A percentile compares a stretch with the other conserved stretches of the same genome.
Conservation (phyloP, 768 basidiomycete genomes). For the Boletus barrowsii region DNA sequence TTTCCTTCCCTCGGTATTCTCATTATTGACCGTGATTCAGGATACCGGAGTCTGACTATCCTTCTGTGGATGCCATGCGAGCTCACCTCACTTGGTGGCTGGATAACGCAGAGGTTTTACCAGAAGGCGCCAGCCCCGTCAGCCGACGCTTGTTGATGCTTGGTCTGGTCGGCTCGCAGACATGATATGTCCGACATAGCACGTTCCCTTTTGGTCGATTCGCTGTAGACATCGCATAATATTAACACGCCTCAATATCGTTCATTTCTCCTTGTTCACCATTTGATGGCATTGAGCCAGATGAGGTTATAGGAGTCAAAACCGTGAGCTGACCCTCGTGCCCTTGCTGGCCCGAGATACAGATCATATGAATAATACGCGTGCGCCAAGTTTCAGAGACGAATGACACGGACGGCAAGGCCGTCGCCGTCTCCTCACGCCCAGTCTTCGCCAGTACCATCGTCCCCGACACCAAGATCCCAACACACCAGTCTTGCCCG, state of each 20-base stretch:
- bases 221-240: constrained; percentile 11
- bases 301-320: neutral
- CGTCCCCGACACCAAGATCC: neutral
- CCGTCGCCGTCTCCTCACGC: too few relatives aligned
- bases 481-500: constrained; percentile 7
- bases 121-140: constrained; percentile 36
- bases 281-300: neutral
- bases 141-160: constrained; percentile 53
- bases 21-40: constrained; percentile 31
- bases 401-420: too few relatives aligned
- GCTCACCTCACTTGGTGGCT: constrained; percentile 65
- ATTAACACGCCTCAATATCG: constrained; percentile 9
- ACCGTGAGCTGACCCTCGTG: too few relatives aligned
- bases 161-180: constrained; percentile 33
- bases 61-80: constrained; percentile 44
- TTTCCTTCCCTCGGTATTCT: neutral
- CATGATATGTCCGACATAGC: constrained; percentile 4
- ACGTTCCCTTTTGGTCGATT: constrained; percentile 1
- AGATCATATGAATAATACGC: too few relatives aligned
- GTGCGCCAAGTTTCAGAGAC: too few relatives aligned
- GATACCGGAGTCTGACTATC: constrained; percentile 30
- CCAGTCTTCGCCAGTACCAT: too few relatives aligned
- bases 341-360: too few relatives aligned
- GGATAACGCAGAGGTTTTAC: constrained; percentile 39
- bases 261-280: neutral